A percentile compares a stretch with the other conserved stretches of the same genome.
Conservation (phyloP, 1,139 yeast species). For the Saccharomyces hybrid region DNA sequence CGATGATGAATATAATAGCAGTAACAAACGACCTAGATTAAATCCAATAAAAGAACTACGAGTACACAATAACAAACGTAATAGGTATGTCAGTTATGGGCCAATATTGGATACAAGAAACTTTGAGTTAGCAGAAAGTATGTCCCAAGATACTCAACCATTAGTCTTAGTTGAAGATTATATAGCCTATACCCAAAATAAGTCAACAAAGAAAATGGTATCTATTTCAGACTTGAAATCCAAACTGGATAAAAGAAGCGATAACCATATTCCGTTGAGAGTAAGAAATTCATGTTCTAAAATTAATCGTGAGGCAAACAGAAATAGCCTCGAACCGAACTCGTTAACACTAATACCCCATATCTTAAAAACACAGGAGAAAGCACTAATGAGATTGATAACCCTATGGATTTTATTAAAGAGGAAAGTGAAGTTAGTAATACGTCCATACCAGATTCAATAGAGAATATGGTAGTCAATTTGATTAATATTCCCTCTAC, state of each 20-base stretch:
- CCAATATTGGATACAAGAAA: conserved; percentile 3
- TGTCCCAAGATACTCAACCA: conserved; percentile 13
- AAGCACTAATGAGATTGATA: not conserved
- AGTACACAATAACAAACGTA: conserved; percentile 18
- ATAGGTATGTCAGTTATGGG: conserved; percentile 21
- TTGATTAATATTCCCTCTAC: conserved; percentile 13
- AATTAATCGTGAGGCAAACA: not conserved
- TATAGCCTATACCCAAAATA: conserved; percentile 14
- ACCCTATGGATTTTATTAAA: not conserved
- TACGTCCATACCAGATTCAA: conserved; percentile 6
- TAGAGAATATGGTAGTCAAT: conserved; percentile 14
- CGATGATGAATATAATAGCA: not conserved
- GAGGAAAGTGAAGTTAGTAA: not conserved
- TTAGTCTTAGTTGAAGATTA: conserved; percentile 29
- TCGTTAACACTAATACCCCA: not conserved
- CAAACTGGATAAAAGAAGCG: conserved; percentile 18
- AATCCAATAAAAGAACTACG: conserved; percentile 18
- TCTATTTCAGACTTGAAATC: conserved; percentile 26
- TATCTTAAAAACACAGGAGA: not conserved
- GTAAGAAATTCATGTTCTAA: conserved; percentile 7
- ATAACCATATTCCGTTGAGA: conserved; percentile 22
- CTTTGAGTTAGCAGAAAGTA: not conserved
- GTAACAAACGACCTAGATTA: conserved; percentile 7
- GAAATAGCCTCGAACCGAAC: not conserved
- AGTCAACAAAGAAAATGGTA: conserved; percentile 18